Conservation (phyloP, 2,329 filamentous ascomycete genomes). For the Alternaria brassicicola region DNA sequence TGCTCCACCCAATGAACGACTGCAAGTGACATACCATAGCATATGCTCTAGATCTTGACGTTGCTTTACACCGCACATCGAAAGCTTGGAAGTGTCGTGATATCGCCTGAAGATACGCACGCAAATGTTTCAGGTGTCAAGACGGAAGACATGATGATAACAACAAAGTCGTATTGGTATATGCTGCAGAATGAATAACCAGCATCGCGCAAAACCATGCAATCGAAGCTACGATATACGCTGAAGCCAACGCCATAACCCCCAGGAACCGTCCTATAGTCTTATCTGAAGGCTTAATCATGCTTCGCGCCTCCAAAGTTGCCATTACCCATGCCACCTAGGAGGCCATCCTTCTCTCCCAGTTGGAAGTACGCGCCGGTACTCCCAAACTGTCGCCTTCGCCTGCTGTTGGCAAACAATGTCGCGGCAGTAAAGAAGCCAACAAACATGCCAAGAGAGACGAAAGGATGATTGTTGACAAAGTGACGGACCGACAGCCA, state of each 20-base stretch:
- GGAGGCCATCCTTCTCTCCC: slow-evolving; percentile 71
- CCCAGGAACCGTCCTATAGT: not conserved
- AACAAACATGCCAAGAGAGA: slow-evolving; percentile 61
- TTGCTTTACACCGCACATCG: not conserved
- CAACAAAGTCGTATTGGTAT: not conserved
- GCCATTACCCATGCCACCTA: slow-evolving; percentile 60
- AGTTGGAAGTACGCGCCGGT: slow-evolving; percentile 67
- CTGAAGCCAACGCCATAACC: slow-evolving; percentile 6
- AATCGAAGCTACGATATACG: slow-evolving; percentile 18
- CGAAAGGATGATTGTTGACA: slow-evolving; percentile 52
- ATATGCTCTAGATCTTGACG: not conserved
- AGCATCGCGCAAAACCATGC: not conserved
- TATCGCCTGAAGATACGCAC: not conserved
- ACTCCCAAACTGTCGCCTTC: slow-evolving; percentile 55
- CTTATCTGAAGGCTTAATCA: slow-evolving; percentile 24
- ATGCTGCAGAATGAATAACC: not conserved
- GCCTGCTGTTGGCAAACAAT: slow-evolving; percentile 39
- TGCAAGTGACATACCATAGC: slow-evolving; percentile 1
- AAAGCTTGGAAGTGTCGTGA: not conserved
- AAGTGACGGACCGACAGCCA: slow-evolving; percentile 59
- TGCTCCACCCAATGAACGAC: not conserved
- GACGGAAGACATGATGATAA: not conserved
- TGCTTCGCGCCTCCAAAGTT: slow-evolving; percentile 43
- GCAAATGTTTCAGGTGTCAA: not conserved
- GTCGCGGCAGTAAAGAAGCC: slow-evolving; percentile 61